phyloP scores from a whole-genome alignment of 805 yeast species.

The Yarrowia divulgata region DNA sequence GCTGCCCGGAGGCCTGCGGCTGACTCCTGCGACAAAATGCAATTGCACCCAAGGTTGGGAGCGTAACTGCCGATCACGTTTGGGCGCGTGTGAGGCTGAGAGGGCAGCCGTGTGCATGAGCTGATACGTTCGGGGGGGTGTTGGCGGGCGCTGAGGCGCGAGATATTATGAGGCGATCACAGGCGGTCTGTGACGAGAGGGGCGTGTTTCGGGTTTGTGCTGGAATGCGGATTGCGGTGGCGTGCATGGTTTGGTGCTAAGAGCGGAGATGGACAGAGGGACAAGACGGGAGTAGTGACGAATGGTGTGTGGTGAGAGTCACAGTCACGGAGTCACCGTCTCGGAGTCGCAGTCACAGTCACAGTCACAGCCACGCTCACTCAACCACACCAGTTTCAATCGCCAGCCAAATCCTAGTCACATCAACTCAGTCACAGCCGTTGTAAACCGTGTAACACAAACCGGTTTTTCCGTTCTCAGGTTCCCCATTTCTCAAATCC shows the following conservation, averaged over 20 bases:
- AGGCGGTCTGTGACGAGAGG: background rate
- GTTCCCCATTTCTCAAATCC: too few species aligned
- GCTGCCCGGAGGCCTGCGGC: conserved; percentile 19
- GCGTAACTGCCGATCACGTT: background rate
- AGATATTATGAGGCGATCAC: background rate
- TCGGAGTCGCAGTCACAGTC: too few species aligned
- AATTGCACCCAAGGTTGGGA: conserved; percentile 21
- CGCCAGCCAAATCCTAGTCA: too few species aligned
- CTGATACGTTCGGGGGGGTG: conserved; percentile 6
- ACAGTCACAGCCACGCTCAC: too few species aligned
- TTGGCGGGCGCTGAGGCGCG: background rate
- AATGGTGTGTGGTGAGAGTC: too few species aligned
- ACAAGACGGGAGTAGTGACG: too few species aligned
- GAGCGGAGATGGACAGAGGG: background rate
- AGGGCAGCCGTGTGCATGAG: conserved; percentile 28
- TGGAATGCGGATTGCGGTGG: background rate
- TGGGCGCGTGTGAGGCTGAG: conserved; percentile 29
- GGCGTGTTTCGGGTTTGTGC: background rate
- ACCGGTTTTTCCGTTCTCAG: too few species aligned
- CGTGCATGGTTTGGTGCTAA: conserved; percentile 6
- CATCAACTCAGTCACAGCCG: too few species aligned
- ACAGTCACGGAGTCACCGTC: too few species aligned
- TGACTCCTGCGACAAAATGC: conserved; percentile 16
- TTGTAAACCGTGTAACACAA: too few species aligned
- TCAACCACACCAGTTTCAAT: too few species aligned